Base-by-base conservation (phyloP, 2,329 filamentous ascomycete species). In the Ophiostoma ips region DNA sequence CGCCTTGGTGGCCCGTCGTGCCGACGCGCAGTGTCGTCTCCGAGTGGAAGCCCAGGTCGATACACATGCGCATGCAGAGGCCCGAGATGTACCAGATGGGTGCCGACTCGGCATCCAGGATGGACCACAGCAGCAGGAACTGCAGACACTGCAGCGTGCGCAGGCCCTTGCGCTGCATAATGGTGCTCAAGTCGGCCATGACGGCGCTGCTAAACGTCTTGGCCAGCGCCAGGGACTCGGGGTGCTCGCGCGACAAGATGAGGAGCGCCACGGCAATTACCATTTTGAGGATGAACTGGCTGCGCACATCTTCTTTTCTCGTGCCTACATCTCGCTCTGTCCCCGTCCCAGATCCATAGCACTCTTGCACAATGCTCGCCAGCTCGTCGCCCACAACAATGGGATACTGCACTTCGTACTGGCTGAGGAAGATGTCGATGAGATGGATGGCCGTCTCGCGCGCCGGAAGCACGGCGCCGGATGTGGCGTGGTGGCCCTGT, bases 81-180 rank as follows among this genome's bases (percentile, higher is more conserved):
- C 56, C 57, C 7, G 56, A 58, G 12, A 59, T 58, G 47, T 57
- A 57, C 57, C 57, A 58, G 8, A 56, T 52, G 3, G 56, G 57
- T 6, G 56, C 52, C 3, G 57, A 56, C 8, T 50, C 54, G 2
- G 55, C 53, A 16, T 55, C 52, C 4, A 59, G 40, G 9, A 56
- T 46, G 2, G 56, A 59, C 16, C 53, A 58, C 2, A 58, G 52
- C 3, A 59, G 40, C 15, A 58, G 44, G 15, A 59, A 49, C 2
- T 57, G 46, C 3, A 59, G 48, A 30, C 57, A 59, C 43, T 59
- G 57, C 28, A 59, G 34, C 0, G 57, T 59, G 13, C 49, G 49
- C n/a, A 53, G 35, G 35, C 50, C 50, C 33, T 58, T 57, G n/a
- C 35, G 47, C 30, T 56, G 53, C 55, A 59, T 56, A 13, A 59